Evolutionary conservation across 2,329 filamentous ascomycete species (phyloP).

Genomic region (Pseudocercospora macadamiae): DNA sequence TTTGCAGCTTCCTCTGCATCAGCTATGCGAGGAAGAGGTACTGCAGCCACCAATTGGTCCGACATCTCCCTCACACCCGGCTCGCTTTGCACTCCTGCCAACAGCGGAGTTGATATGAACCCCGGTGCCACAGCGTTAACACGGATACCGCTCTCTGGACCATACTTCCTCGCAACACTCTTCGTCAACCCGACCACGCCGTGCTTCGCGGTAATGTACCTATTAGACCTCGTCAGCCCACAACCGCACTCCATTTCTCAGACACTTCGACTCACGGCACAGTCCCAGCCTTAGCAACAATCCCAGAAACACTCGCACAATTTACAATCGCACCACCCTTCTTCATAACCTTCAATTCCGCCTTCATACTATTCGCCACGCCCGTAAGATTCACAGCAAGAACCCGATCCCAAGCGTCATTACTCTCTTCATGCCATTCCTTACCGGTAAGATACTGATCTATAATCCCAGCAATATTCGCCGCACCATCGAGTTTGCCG

Average conservation of each 20-base stretch:
- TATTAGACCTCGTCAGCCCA: not conserved
- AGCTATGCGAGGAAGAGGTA: conserved; percentile 24
- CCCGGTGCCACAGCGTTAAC: conserved; percentile 2
- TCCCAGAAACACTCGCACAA: conserved; percentile 46
- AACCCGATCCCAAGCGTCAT: conserved; percentile 30
- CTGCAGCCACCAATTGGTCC: not conserved
- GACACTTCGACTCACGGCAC: conserved; percentile 2
- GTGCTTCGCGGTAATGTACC: conserved; percentile 27
- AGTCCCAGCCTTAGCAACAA: conserved; percentile 27
- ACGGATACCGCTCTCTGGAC: not conserved
- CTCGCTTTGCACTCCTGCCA: conserved; percentile 13
- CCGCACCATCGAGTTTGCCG: conserved; percentile 42
- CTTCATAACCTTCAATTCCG: conserved; percentile 48
- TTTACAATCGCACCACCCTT: conserved; percentile 59
- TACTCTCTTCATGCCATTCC: conserved; percentile 25
- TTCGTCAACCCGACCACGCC: conserved; percentile 30
- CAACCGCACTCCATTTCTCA: not conserved
- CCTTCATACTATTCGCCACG: conserved; percentile 52
- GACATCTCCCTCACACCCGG: not conserved
- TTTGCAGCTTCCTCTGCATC: conserved; percentile 37
- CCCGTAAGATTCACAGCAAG: conserved; percentile 41
- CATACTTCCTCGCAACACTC: conserved; percentile 26
- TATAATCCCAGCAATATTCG: conserved; percentile 45
- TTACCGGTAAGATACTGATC: not conserved
- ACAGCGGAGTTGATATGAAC: conserved; percentile 32